Conservation (phyloP, 371 early-diverging fungal genomes). For the Coemansia sp. region DNA sequence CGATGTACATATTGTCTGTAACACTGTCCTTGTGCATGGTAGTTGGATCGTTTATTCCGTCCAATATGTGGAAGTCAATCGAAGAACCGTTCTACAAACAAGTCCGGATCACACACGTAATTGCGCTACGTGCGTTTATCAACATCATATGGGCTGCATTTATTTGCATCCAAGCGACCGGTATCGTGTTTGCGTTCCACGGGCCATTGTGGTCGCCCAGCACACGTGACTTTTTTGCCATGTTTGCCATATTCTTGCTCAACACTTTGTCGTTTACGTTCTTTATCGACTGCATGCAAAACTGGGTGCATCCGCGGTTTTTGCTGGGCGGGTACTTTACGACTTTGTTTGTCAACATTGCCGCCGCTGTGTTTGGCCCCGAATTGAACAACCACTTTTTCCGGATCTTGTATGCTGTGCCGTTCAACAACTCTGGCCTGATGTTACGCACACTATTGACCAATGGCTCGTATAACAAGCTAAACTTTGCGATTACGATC, state of each 20-base stretch:
- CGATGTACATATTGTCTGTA: slow-evolving; percentile 44
- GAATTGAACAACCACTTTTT: slow-evolving; percentile 48
- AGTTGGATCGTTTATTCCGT: slow-evolving; percentile 44
- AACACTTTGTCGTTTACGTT: slow-evolving; percentile 44
- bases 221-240: slow-evolving; percentile 36
- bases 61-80: slow-evolving; percentile 51
- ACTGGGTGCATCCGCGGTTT: slow-evolving; percentile 45
- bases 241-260: slow-evolving; percentile 34
- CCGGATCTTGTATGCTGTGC: slow-evolving; percentile 42
- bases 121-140: slow-evolving; percentile 26
- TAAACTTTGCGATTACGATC: slow-evolving; percentile 23
- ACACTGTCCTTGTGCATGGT: slow-evolving; percentile 47
- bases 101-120: slow-evolving; percentile 27
- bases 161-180: slow-evolving; percentile 33
- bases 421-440: slow-evolving; percentile 32
- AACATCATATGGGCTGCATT: slow-evolving; percentile 30
- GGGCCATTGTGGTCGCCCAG: slow-evolving; percentile 39
- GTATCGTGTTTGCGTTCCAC: slow-evolving; percentile 38
- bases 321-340: slow-evolving; percentile 39
- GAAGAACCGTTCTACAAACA: slow-evolving; percentile 47
- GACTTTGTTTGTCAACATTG: slow-evolving; percentile 38
- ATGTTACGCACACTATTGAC: slow-evolving; percentile 36
- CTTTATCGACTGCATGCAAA: slow-evolving; percentile 47
- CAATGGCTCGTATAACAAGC: slow-evolving; percentile 32
- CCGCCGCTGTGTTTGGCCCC: slow-evolving; percentile 39